These are phyloP conservation scores for Erysimum cheiri DNA, from an alignment of 441 rosid species.

Conservation along the genomic window DNA sequence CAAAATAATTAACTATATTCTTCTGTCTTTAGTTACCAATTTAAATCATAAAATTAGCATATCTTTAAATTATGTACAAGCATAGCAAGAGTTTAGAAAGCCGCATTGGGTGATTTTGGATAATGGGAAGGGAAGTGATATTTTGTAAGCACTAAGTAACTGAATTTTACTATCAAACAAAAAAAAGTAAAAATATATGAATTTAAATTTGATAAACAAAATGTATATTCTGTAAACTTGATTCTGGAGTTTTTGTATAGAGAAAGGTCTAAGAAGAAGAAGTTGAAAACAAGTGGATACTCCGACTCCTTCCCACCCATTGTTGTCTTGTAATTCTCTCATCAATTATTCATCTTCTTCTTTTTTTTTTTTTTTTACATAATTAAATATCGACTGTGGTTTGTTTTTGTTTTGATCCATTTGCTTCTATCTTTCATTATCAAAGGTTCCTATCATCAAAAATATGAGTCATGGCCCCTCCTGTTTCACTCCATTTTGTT, in stretches of 20 bases:
- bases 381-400: slow-evolving; percentile 12
- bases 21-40: background rate
- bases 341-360: slow-evolving; percentile 52
- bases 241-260: slow-evolving; percentile 29
- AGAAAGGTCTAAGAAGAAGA: slow-evolving; percentile 61
- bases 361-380: slow-evolving; percentile 33
- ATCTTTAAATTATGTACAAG: background rate
- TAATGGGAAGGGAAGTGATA: background rate
- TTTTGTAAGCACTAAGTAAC: slow-evolving; percentile 12
- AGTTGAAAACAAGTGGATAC: slow-evolving; percentile 70
- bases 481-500: slow-evolving; percentile 20
- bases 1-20: background rate
- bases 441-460: slow-evolving; percentile 55
- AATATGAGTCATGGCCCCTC: slow-evolving; percentile 37
- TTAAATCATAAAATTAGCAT: background rate
- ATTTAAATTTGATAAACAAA: background rate
- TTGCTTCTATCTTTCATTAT: slow-evolving; percentile 70
- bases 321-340: slow-evolving; percentile 62
- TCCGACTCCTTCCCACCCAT: slow-evolving; percentile 45
- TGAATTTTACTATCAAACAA: too few relatives aligned
- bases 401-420: slow-evolving; percentile 72
- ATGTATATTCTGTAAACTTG: background rate
- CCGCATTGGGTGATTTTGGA: background rate
- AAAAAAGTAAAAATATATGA: background rate
- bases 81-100: background rate